phyloP scores from a whole-genome alignment of 2,329 filamentous ascomycete species.

The Cercospora sp. region DNA sequence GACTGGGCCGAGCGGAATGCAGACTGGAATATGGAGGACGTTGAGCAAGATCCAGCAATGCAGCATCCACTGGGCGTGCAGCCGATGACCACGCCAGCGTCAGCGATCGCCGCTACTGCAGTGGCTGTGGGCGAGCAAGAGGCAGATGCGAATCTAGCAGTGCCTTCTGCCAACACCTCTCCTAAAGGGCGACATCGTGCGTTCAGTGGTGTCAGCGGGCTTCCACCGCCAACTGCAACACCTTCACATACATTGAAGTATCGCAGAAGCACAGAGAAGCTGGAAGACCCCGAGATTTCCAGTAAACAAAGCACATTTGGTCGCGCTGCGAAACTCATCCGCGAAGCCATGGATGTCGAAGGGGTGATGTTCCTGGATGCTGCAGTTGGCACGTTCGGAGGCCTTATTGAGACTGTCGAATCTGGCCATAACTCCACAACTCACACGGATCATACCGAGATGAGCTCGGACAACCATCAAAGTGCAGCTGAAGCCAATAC shows the following conservation, averaged over 20 bases:
- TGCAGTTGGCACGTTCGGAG: slow-evolving; percentile 33
- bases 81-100: slow-evolving; percentile 20
- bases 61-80: slow-evolving; percentile 23
- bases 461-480: slow-evolving; percentile 25
- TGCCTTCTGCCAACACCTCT: neutral
- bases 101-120: slow-evolving; percentile 23
- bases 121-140: slow-evolving; percentile 23
- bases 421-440: slow-evolving; percentile 15
- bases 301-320: slow-evolving; percentile 42
- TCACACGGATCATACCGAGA: slow-evolving; percentile 17
- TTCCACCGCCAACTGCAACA: slow-evolving; percentile 6
- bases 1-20: slow-evolving; percentile 26
- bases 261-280: slow-evolving; percentile 16
- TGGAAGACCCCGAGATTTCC: slow-evolving; percentile 19
- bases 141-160: slow-evolving; percentile 10
- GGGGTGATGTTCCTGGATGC: slow-evolving; percentile 50
- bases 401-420: slow-evolving; percentile 25
- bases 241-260: slow-evolving; percentile 14
- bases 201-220: slow-evolving; percentile 11
- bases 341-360: slow-evolving; percentile 52
- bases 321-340: slow-evolving; percentile 51
- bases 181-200: slow-evolving; percentile 4
- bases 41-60: slow-evolving; percentile 20
- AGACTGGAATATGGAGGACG: slow-evolving; percentile 23
- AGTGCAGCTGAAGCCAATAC: slow-evolving; percentile 21